Conservation (phyloP, 2,329 filamentous ascomycete species). For the Cladosporium sp. region DNA sequence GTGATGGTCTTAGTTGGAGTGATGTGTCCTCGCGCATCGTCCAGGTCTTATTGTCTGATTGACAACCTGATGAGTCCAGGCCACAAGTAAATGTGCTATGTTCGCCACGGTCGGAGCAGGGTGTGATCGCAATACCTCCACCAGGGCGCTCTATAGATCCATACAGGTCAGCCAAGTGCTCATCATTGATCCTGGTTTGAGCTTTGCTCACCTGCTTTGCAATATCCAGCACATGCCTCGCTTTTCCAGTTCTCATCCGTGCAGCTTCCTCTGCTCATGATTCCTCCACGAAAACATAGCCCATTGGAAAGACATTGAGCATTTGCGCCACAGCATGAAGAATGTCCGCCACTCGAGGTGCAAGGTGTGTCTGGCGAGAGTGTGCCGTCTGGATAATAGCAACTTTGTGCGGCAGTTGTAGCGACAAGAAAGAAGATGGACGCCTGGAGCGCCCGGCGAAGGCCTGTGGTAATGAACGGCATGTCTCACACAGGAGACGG, state of each 20-base stretch:
- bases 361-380: constrained; percentile 9
- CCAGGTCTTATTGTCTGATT: constrained; percentile 23
- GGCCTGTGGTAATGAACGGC: constrained; percentile 12
- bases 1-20: constrained; percentile 26
- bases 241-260: constrained; percentile 31
- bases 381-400: constrained; percentile 13
- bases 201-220: constrained; percentile 21
- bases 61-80: constrained; percentile 23
- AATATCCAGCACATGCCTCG: constrained; percentile 27
- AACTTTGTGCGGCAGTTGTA: constrained; percentile 9
- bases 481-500: constrained; percentile 2
- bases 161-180: constrained; percentile 1
- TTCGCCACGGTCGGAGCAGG: constrained; percentile 21
- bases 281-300: constrained; percentile 28
- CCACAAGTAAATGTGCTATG: constrained; percentile 31
- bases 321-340: constrained; percentile 26
- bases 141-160: constrained; percentile 12
- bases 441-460: constrained; percentile 11
- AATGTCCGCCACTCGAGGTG: not conserved
- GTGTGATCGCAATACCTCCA: constrained; percentile 22
- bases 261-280: constrained; percentile 29
- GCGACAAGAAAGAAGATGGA: constrained; percentile 6
- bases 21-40: constrained; percentile 21
- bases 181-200: not conserved
- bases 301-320: constrained; percentile 31